phyloP scores from a whole-genome alignment of 768 basidiomycete genomes.

The Suillus americanus region DNA sequence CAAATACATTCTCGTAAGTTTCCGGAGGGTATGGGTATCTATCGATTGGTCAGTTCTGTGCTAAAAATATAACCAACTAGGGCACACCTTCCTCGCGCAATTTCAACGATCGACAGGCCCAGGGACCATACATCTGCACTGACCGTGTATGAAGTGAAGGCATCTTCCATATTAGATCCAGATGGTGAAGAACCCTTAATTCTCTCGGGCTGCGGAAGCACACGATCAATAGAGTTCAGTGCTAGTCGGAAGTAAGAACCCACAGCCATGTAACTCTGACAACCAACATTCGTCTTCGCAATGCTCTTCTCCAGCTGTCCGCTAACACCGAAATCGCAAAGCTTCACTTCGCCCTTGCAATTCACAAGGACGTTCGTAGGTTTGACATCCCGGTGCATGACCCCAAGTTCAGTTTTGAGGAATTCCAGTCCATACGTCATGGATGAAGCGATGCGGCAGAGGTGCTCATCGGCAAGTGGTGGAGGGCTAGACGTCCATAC shows the following conservation, averaged over 20 bases:
- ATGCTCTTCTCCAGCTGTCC: slow-evolving; percentile 95
- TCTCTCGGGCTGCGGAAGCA: slow-evolving; percentile 73
- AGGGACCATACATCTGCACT: slow-evolving; percentile 98
- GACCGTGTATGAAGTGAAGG: slow-evolving; percentile 74
- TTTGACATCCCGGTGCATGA: slow-evolving; percentile 85
- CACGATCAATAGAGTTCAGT: slow-evolving; percentile 5
- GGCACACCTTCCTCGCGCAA: slow-evolving; percentile 68
- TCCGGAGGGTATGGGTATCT: slow-evolving; percentile 96
- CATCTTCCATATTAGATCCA: slow-evolving; percentile 29
- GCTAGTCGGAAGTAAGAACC: slow-evolving; percentile 29
- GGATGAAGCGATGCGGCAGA: slow-evolving; percentile 75
- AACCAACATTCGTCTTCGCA: slow-evolving; percentile 98
- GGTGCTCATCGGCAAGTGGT: slow-evolving; percentile 68
- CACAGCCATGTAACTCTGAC: slow-evolving; percentile 98
- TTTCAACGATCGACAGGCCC: slow-evolving; percentile 91
- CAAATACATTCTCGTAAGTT: slow-evolving; percentile 96
- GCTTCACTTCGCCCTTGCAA: slow-evolving; percentile 83
- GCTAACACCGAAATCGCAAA: slow-evolving; percentile 99
- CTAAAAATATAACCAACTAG: neutral
- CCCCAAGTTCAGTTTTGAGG: slow-evolving; percentile 92
- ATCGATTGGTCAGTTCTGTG: neutral
- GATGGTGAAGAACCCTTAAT: slow-evolving; percentile 85
- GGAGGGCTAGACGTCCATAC: slow-evolving; percentile 35
- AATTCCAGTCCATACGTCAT: slow-evolving; percentile 93
- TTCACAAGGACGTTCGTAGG: slow-evolving; percentile 94